A percentile compares a stretch with the other conserved stretches of the same genome.
Evolutionary conservation across 2,329 filamentous ascomycete species (phyloP).

Genomic region (Scytalidium lignicola): DNA sequence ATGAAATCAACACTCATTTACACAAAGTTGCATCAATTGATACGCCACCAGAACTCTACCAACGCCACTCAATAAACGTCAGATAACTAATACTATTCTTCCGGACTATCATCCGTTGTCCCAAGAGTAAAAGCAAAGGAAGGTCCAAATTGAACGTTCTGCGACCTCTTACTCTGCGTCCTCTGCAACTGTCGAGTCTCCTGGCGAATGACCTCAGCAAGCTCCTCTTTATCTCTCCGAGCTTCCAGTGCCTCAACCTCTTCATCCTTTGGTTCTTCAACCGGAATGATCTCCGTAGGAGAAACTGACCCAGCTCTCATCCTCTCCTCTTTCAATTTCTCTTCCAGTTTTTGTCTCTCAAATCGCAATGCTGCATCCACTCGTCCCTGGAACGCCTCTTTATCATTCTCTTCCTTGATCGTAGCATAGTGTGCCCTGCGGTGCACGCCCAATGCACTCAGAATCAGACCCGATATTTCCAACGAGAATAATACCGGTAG

Average conservation of each 20-base stretch:
- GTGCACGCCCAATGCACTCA: conserved; percentile 25
- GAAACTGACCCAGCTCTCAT: not conserved
- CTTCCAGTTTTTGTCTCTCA: conserved; percentile 14
- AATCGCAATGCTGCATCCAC: conserved; percentile 24
- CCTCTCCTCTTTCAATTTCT: conserved; percentile 6
- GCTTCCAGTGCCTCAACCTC: conserved; percentile 1
- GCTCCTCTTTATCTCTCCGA: conserved; percentile 11
- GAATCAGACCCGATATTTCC: conserved; percentile 22
- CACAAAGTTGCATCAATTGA: too few relatives aligned
- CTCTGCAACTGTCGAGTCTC: conserved; percentile 5
- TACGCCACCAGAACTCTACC: not conserved
- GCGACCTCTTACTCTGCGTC: conserved; percentile 8
- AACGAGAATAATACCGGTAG: conserved; percentile 38
- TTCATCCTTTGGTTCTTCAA: conserved; percentile 3
- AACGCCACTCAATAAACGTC: not conserved
- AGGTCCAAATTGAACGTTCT: conserved; percentile 14
- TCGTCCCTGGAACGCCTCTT: conserved; percentile 19
- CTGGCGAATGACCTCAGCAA: conserved; percentile 14
- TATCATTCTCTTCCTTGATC: conserved; percentile 21
- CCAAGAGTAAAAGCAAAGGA: conserved; percentile 9
- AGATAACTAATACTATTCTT: not conserved
- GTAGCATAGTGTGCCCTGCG: conserved; percentile 27
- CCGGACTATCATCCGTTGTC: not conserved
- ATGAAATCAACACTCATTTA: too few relatives aligned
- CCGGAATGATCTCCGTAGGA: not conserved